Evolutionary conservation across 2,329 filamentous ascomycete species (phyloP).

Genomic region (Sarocladiaceae sp.): DNA sequence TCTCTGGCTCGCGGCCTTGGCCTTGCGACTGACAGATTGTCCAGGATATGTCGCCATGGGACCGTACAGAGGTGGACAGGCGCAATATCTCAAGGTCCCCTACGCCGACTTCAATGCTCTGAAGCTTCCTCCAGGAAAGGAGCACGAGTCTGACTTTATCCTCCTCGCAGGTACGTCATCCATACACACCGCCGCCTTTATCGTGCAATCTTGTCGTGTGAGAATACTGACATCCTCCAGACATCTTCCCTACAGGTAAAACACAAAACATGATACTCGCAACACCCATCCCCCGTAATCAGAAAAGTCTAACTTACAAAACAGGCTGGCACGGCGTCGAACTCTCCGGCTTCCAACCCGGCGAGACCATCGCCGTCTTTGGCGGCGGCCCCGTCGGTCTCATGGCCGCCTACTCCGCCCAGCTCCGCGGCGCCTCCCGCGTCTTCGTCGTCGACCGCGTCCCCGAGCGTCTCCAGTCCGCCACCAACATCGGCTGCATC

Average conservation of each 20-base stretch:
- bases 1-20: no score
- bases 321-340: conserved; percentile 50
- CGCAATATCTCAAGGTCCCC: conserved; percentile 58
- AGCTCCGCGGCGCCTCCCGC: conserved; percentile 52
- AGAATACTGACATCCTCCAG: conserved; percentile 11
- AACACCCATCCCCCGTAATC: neutral
- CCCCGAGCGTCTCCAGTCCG: conserved; percentile 49
- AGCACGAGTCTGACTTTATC: conserved; percentile 56
- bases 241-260: conserved; percentile 28
- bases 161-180: conserved; percentile 36
- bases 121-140: conserved; percentile 52
- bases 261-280: neutral
- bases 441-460: conserved; percentile 60
- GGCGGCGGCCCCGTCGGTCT: conserved; percentile 59
- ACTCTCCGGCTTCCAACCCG: conserved; percentile 51
- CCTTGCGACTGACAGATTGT: no score
- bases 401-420: conserved; percentile 59
- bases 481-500: conserved; percentile 55
- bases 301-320: neutral
- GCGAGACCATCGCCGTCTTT: conserved; percentile 59
- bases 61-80: conserved; percentile 37
- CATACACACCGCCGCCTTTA: neutral
- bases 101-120: conserved; percentile 63
- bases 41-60: conserved; percentile 55
- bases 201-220: neutral